Base-by-base conservation (phyloP, 768 basidiomycete genomes). In the Trametes coccinea region DNA sequence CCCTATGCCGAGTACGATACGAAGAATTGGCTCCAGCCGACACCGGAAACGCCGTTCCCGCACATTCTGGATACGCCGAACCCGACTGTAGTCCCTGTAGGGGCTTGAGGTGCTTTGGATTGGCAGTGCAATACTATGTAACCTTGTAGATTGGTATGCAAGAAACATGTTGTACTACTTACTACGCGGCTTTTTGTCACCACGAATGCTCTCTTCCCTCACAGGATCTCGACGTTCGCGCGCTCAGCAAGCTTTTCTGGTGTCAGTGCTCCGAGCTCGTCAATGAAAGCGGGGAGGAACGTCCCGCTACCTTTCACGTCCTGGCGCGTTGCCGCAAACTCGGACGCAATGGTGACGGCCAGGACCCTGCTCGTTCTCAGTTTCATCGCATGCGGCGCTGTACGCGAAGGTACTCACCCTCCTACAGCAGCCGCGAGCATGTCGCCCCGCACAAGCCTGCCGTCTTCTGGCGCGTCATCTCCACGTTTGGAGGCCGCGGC, bases 21-120 rank as follows among this genome's bases (percentile, higher is more conserved):
- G 69, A 92, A 92, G 83, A 98, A 97, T 71, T 97, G 95, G 95
- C 77, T 98, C 60, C 95, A 98, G 71, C 94, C 95, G 1, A 93
- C 93, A 3, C 64, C 77, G 9, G 82, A 79, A 11, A 89, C 92
- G 88, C 92, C 95, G 1, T 97, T 98, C 75, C 81, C 86, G 29
- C 81, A 75, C 63, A 75, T 90, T 29, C 69, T 90, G 6, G 73
- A 76, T 40, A 59, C 56, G 2, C 74, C 73, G 34, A 73, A 72
- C 56, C 47, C 61, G 1, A 64, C 55, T 13, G 60, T 69, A 3
- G 61, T 70, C 16, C 48, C 59, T 4, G 59, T 68, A 10, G 64
- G 60, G n/a, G 67, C 56, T 11, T 67, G 54, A 59, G 3, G 14
- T 22, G 22, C 22, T 22, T 22, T 22, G 30, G 16, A 22, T 14